Evolutionary conservation across 164 flowering plant genomes (phyloP).

Genomic region (Buxus sempervirens): DNA sequence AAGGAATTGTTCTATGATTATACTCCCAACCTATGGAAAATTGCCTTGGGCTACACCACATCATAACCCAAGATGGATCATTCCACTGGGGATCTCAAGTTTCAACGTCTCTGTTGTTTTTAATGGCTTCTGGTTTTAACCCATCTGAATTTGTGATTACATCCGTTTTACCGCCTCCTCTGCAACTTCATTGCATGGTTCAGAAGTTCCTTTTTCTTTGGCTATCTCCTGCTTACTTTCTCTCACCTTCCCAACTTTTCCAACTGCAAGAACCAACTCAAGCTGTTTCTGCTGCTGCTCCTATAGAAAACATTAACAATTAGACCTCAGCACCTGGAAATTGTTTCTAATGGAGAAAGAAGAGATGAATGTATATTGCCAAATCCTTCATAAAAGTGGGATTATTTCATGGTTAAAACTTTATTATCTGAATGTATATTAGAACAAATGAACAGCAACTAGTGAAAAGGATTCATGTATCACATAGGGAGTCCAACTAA

Average conservation of each 20-base stretch:
- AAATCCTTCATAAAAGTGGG: not conserved
- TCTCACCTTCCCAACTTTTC: conserved; percentile 48
- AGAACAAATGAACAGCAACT: no score
- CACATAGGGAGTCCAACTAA: no score
- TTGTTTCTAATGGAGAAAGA: not conserved
- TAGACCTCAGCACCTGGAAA: not conserved
- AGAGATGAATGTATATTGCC: no score
- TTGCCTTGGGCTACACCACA: not conserved
- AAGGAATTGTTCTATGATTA: no score
- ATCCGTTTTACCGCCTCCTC: conserved; percentile 23
- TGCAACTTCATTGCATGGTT: conserved; percentile 9
- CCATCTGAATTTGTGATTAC: not conserved
- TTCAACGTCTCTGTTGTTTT: not conserved
- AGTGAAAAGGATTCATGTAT: no score
- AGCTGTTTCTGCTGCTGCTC: conserved; percentile 87
- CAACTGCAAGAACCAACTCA: conserved; percentile 74
- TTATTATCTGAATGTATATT: not conserved
- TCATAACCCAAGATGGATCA: not conserved
- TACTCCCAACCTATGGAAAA: not conserved
- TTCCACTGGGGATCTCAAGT: not conserved
- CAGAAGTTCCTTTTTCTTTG: conserved; percentile 16
- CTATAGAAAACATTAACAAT: conserved; percentile 26
- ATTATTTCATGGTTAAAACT: not conserved
- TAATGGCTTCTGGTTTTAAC: not conserved
- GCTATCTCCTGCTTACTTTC: conserved; percentile 32